Evolutionary conservation across 805 yeast species (phyloP).

Genomic region (Sugiyamaella lignohabitans): DNA sequence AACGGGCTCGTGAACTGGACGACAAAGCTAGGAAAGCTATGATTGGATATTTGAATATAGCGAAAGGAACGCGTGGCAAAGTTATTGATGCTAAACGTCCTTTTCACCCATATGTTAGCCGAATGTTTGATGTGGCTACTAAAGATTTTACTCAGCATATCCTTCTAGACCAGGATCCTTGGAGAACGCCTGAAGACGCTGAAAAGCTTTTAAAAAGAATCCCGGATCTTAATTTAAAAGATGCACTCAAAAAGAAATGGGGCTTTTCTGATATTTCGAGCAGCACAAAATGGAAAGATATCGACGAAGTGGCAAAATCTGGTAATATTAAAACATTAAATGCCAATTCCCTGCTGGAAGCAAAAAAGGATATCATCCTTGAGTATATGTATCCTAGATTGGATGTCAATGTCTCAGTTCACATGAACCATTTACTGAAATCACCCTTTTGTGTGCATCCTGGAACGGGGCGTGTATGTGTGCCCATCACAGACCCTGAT

Average conservation of each 20-base stretch:
- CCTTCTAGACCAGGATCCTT: conserved; percentile 80
- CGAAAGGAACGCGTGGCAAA: conserved; percentile 38
- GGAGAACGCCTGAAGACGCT: conserved; percentile 53
- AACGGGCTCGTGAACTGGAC: conserved; percentile 64
- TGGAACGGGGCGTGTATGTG: conserved; percentile 90
- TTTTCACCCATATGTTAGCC: conserved; percentile 72
- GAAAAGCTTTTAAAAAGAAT: conserved; percentile 53
- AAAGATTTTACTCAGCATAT: conserved; percentile 58
- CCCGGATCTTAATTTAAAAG: conserved; percentile 46
- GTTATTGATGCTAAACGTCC: conserved; percentile 64
- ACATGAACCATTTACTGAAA: conserved; percentile 83
- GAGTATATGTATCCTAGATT: conserved; percentile 82
- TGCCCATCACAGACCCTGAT: conserved; percentile 47
- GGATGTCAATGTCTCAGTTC: conserved; percentile 88
- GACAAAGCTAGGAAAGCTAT: conserved; percentile 72
- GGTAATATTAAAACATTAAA: conserved; percentile 33
- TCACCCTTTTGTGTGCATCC: conserved; percentile 98
- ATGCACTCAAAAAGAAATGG: conserved; percentile 58
- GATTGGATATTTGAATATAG: conserved; percentile 75
- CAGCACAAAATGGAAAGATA: conserved; percentile 71
- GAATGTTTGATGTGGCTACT: conserved; percentile 65
- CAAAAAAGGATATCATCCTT: conserved; percentile 75
- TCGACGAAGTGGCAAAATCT: conserved; percentile 41
- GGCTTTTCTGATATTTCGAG: conserved; percentile 44
- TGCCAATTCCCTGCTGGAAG: conserved; percentile 50